These are phyloP conservation scores for Fulvia fulva DNA, from an alignment of 2,329 filamentous ascomycete species.

Conservation along the genomic window DNA sequence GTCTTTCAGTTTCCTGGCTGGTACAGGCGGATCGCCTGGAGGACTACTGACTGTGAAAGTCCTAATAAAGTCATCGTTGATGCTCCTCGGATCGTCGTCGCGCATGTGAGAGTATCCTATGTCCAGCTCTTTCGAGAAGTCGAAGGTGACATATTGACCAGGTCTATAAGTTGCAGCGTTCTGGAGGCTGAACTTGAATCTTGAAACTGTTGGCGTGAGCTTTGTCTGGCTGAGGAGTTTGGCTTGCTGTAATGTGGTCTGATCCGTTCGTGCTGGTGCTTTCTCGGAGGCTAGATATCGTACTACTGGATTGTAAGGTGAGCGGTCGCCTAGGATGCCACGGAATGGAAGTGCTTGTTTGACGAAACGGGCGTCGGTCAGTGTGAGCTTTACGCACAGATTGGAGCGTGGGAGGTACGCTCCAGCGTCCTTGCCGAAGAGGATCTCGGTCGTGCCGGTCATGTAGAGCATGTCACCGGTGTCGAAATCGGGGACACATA, in stretches of 20 bases:
- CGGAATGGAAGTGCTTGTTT: conserved; percentile 64
- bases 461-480: conserved; percentile 70
- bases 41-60: conserved; percentile 76
- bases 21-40: conserved; percentile 37
- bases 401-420: conserved; percentile 64
- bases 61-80: conserved; percentile 81
- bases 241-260: conserved; percentile 41
- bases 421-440: conserved; percentile 61
- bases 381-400: conserved; percentile 65
- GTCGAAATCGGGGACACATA: conserved; percentile 70
- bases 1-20: conserved; percentile 23
- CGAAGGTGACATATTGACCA: conserved; percentile 74
- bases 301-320: conserved; percentile 75
- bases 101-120: conserved; percentile 78
- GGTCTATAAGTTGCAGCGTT: conserved; percentile 52
- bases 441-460: conserved; percentile 64
- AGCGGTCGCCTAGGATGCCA: conserved; percentile 55
- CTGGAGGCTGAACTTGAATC: conserved; percentile 57
- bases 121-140: conserved; percentile 66
- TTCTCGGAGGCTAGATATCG: conserved; percentile 62
- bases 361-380: conserved; percentile 61
- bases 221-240: conserved; percentile 55
- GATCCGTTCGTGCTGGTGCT: conserved; percentile 14
- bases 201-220: conserved; percentile 63
- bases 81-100: conserved; percentile 69